Base-by-base conservation (phyloP, 106 monocot species). In the Vanilla planifolia region DNA sequence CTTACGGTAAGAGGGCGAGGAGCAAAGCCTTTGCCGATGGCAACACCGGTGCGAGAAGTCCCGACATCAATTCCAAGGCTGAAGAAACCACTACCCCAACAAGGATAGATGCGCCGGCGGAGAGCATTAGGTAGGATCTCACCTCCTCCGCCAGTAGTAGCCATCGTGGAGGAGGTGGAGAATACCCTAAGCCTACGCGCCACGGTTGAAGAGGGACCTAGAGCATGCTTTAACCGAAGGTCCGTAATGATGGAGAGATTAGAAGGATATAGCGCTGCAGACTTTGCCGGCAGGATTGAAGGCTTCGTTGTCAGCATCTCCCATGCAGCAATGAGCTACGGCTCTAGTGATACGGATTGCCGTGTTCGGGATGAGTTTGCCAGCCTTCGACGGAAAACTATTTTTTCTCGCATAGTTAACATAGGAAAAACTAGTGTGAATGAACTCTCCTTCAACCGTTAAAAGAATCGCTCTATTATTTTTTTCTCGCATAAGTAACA, bases 51-150 rank as follows among this genome's bases (percentile, higher is more conserved):
- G 42, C 79, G 66, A 43, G 75, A 55, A 51, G 47, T 69, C 29
- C 95, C 95, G 55, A 95, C 73, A 42, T 95, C 95, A 55, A 95
- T 66, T 51, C 90, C 94, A 68, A 90, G 80, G 68, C 86, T 90
- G 80, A 90, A 95, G 4, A 86, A 86, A 6, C 73, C 68, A 47
- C 65, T 66, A 17, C 55, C 42, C 78, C 85, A 82, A 15, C 21
- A 62, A 3, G 74, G 75, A 19, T 81, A 37, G 43, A 2, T 42
- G 28, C 69, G 59, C 67, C 86, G 82, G 7, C 86, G 77, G 33
- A 77, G 61, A 13, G 85, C 88, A 56, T 85, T 82, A 7, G 89
- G 79, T 52, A 79, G 64, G 48, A 64, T 50, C 63, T 37, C 47
- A 28, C 3, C 30, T 55, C 37, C 27, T 35, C 8, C 32, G 0